Evolutionary conservation across 2,329 filamentous ascomycete species (phyloP).

Genomic region (Chaetothyriales sp.): DNA sequence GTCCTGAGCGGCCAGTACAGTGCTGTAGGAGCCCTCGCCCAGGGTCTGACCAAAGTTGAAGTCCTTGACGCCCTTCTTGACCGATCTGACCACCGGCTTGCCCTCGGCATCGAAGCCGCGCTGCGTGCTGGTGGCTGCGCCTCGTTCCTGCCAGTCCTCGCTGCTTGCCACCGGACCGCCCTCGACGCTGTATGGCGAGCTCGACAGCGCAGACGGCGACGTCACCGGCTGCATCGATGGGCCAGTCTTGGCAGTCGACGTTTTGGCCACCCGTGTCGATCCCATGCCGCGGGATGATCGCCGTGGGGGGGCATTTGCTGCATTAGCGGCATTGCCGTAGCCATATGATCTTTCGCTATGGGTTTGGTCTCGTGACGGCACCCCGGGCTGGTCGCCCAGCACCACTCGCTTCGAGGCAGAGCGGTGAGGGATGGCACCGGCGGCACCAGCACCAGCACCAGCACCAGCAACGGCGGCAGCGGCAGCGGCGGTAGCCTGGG

Average conservation of each 20-base stretch:
- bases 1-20: conserved; percentile 82
- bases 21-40: conserved; percentile 95
- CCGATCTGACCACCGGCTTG: conserved; percentile 61
- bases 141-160: conserved; percentile 91
- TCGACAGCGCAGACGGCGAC: conserved; percentile 23
- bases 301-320: conserved; percentile 42
- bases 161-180: conserved; percentile 48
- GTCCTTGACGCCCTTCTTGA: conserved; percentile 95
- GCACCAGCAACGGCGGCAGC: no score
- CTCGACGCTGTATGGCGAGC: conserved; percentile 40
- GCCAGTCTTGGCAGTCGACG: conserved; percentile 10
- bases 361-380: conserved; percentile 53
- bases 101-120: conserved; percentile 77
- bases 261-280: conserved; percentile 26
- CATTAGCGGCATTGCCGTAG: conserved; percentile 34
- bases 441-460: conserved; percentile 26
- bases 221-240: conserved; percentile 15
- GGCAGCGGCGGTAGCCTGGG: conserved; percentile 9
- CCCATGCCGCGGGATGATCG: conserved; percentile 60
- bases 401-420: conserved; percentile 44
- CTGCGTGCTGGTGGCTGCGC: conserved; percentile 69
- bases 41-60: conserved; percentile 84
- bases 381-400: conserved; percentile 40
- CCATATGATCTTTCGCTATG: conserved; percentile 55
- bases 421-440: conserved; percentile 39